Base-by-base conservation (phyloP, 2,329 filamentous ascomycete species). In the Colletotrichum filicis region DNA sequence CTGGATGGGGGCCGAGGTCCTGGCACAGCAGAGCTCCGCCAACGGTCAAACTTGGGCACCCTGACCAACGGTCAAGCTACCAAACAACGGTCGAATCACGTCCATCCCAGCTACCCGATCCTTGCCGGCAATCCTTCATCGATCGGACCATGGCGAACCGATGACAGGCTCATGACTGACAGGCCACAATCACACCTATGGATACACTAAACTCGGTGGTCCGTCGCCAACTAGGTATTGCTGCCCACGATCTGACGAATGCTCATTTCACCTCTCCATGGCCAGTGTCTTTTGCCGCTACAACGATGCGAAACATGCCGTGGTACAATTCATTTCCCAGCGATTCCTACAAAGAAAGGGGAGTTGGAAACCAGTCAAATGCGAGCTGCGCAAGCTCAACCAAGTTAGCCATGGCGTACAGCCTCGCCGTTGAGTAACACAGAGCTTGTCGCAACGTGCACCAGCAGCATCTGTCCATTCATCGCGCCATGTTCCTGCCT, bases 111-210 rank as follows among this genome's bases (percentile, higher is more conserved):
- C 46, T 60, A 26, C 11, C 56, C 58, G 56, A 73, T 66, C 70
- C 70, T 70, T 73, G 70, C 66, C 56, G 70, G 55, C 24, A 61
- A 73, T 70, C 66, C 42, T 64, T 68, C 59, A 59, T 53, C 69
- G 66, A 69, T 69, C 66, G 65, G 66, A 53, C 66, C 66, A 69
- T 46, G n/a, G 66, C 60, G 61, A 68, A 55, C 42, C 58, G 42
- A 72, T 61, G 12, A 37, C 59, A 24, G 59, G 53, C 46, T 46
- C 46, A 46, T 42, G 66, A 32, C 58, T 69, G 53, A 58, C 56
- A 37, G 49, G 24, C 53, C 58, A 37, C 30, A 46, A 24, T 56
- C 46, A 28, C 58, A 49, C 24, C 59, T 58, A 35, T 35, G 32
- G 32, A 35, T 35, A 24, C 37, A 42, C 37, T 42, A 42, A 68